phyloP scores from a whole-genome alignment of 2,329 filamentous ascomycete genomes.

The Talaromyces verruculosus region DNA sequence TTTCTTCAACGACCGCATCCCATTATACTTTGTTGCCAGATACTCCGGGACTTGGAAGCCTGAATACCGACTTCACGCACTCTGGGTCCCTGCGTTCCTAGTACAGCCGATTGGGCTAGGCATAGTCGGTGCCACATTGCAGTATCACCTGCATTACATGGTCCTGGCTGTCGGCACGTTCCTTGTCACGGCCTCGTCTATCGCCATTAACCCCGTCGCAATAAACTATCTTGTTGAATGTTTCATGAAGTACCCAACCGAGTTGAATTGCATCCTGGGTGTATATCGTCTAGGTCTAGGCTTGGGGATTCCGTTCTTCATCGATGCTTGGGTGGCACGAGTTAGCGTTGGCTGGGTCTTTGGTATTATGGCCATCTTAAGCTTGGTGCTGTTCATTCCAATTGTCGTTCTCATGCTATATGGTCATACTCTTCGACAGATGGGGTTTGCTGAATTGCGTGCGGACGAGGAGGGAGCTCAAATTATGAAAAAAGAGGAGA shows the following conservation, averaged over 20 bases:
- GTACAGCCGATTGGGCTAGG: slow-evolving; percentile 15
- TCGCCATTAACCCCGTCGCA: neutral
- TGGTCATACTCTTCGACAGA: slow-evolving; percentile 11
- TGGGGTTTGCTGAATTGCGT: slow-evolving; percentile 17
- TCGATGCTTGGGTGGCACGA: slow-evolving; percentile 9
- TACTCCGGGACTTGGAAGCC: slow-evolving; percentile 20
- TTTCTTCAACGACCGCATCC: slow-evolving; percentile 20
- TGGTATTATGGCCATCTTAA: slow-evolving; percentile 19
- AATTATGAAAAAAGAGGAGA: slow-evolving; percentile 5
- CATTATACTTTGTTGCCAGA: slow-evolving; percentile 6
- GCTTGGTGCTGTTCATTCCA: slow-evolving; percentile 10
- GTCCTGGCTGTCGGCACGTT: slow-evolving; percentile 18
- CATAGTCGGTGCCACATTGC: slow-evolving; percentile 9
- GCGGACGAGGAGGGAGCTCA: slow-evolving; percentile 19
- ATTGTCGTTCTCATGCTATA: slow-evolving; percentile 17
- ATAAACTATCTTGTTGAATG: slow-evolving; percentile 22
- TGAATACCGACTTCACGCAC: slow-evolving; percentile 19
- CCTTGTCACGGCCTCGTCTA: slow-evolving; percentile 4
- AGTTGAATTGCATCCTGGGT: slow-evolving; percentile 16
- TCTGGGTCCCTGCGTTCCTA: slow-evolving; percentile 17
- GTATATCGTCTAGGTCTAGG: slow-evolving; percentile 18
- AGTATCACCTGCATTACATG: slow-evolving; percentile 22
- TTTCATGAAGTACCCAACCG: slow-evolving; percentile 20
- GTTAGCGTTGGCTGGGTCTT: slow-evolving; percentile 19
- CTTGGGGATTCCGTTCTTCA: slow-evolving; percentile 19